Conservation (phyloP, 2,329 filamentous ascomycete species). For the Sporothrix brunneoviolacea region DNA sequence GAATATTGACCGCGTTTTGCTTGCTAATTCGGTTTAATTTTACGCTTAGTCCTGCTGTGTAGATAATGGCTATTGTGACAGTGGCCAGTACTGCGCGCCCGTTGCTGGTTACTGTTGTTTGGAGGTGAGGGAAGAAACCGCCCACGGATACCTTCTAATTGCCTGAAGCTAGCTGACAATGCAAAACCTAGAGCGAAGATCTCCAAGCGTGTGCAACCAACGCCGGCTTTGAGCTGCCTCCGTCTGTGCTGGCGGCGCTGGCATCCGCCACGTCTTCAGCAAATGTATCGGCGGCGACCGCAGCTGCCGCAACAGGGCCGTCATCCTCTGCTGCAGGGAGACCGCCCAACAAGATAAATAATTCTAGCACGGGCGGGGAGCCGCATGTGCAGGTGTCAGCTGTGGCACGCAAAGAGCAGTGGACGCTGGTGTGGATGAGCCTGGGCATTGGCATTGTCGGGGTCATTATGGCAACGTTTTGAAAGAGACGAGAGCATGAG, state of each 20-base stretch:
- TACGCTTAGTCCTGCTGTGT: conserved; percentile 29
- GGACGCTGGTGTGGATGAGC: conserved; percentile 22
- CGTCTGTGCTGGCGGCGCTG: too few species aligned
- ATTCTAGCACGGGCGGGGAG: neutral
- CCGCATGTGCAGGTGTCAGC: conserved; percentile 15
- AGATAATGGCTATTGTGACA: conserved; percentile 30
- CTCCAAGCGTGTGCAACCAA: conserved; percentile 28
- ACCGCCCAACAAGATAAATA: neutral
- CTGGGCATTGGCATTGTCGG: conserved; percentile 23
- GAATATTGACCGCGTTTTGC: too few species aligned
- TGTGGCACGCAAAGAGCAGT: conserved; percentile 19
- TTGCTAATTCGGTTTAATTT: neutral
- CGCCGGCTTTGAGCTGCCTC: conserved; percentile 26
- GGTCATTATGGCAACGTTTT: conserved; percentile 24
- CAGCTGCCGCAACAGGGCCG: too few species aligned
- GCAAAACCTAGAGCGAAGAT: conserved; percentile 30
- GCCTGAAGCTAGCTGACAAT: too few species aligned
- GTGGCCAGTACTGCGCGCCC: conserved; percentile 31
- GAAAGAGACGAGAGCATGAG: too few species aligned
- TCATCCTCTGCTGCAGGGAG: too few species aligned
- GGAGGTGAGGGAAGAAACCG: conserved; percentile 28
- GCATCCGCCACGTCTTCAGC: too few species aligned
- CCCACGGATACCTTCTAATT: too few species aligned
- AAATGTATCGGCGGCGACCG: too few species aligned
- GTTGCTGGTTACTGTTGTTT: conserved; percentile 33